Percentiles rank a stretch among this genome's conserved stretches.
Evolutionary conservation across 208 protist species (phyloP).

Genomic region (Crithidia brevicula): DNA sequence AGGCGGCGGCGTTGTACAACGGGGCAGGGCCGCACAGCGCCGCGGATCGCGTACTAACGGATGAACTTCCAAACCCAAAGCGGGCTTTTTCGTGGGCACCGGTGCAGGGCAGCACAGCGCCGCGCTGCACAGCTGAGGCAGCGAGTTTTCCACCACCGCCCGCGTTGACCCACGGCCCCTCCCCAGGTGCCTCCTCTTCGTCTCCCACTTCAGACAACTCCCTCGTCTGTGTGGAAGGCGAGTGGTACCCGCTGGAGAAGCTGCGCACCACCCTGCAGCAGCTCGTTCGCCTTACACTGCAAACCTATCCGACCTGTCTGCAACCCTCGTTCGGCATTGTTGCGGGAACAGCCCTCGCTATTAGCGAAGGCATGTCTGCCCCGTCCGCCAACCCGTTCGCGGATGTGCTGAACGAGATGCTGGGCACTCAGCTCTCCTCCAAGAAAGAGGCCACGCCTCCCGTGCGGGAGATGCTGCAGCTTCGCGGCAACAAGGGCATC

Average conservation of each 20-base stretch:
- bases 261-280: constrained; percentile 15
- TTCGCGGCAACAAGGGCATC: constrained; percentile 68
- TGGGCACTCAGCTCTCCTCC: constrained; percentile 30
- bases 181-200: too few relatives aligned
- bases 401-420: constrained; percentile 34
- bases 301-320: constrained; percentile 53
- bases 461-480: constrained; percentile 49
- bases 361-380: constrained; percentile 3
- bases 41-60: constrained; percentile 32
- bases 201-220: background rate
- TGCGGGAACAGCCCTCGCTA: constrained; percentile 5
- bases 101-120: constrained; percentile 17
- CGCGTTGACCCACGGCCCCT: background rate
- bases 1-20: background rate
- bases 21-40: background rate
- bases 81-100: constrained; percentile 47
- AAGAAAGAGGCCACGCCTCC: constrained; percentile 12
- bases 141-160: constrained; percentile 11
- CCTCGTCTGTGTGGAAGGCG: constrained; percentile 23
- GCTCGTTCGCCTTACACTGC: constrained; percentile 32
- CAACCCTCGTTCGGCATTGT: constrained; percentile 39
- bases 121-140: constrained; percentile 8
- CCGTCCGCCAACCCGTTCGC: constrained; percentile 34
- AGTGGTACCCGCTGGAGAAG: constrained; percentile 26
- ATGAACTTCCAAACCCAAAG: constrained; percentile 44